A percentile compares a stretch with the other conserved stretches of the same genome.
These are phyloP conservation scores for Sporothrix pallida DNA, from an alignment of 2,329 filamentous ascomycete species.

Conservation along the genomic window DNA sequence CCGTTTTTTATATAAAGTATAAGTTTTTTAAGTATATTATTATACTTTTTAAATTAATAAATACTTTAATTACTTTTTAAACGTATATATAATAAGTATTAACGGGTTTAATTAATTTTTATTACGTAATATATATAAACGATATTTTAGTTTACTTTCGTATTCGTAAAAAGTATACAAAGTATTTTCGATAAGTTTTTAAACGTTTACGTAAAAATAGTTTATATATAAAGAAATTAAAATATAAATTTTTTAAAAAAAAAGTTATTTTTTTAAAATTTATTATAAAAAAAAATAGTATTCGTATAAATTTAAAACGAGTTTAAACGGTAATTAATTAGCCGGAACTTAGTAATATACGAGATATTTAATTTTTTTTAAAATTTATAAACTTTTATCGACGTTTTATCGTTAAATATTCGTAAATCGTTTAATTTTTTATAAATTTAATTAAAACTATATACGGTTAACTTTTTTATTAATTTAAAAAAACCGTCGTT, in stretches of 20 bases:
- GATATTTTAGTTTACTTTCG: too few relatives aligned
- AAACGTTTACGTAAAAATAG: not conserved
- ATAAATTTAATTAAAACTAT: not conserved
- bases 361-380: not conserved
- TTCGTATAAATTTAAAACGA: not conserved
- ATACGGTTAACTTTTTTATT: not conserved
- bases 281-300: not conserved
- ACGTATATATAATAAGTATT: not conserved
- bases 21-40: not conserved
- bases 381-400: not conserved
- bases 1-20: not conserved
- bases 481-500: not conserved
- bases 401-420: not conserved
- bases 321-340: not conserved
- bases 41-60: not conserved
- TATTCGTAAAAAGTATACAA: not conserved
- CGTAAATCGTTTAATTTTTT: not conserved
- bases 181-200: not conserved
- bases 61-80: not conserved
- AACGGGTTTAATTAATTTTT: too few relatives aligned
- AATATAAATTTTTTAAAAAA: not conserved
- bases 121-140: not conserved
- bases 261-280: not conserved
- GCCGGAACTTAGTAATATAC: not conserved
- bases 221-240: not conserved